A percentile compares a stretch with the other conserved stretches of the same genome.
phyloP scores from a whole-genome alignment of 768 basidiomycete genomes.

The Tricholoma flavovirens region DNA sequence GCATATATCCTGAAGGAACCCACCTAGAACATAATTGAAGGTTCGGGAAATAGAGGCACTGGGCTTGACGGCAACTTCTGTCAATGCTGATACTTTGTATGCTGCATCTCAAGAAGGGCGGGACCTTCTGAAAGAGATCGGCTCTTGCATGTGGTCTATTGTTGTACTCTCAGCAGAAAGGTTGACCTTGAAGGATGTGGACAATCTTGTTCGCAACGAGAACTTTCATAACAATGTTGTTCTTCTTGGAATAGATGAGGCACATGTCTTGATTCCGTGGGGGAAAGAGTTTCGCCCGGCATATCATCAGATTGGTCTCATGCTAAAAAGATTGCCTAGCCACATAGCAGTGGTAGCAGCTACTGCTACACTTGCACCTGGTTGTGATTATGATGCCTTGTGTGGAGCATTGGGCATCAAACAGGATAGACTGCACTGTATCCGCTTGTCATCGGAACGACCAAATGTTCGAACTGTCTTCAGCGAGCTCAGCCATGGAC shows the following conservation, averaged over 20 bases:
- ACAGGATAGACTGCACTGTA: background rate
- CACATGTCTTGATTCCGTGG: conserved; percentile 19
- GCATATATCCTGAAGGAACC: background rate
- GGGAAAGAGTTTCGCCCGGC: conserved; percentile 14
- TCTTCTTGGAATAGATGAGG: conserved; percentile 20
- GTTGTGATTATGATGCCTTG: background rate
- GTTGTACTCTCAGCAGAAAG: conserved; percentile 17
- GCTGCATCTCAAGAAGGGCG: conserved; percentile 10
- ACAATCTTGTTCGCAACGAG: conserved; percentile 12
- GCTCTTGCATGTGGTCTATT: conserved; percentile 15
- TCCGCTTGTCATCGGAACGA: conserved; percentile 1
- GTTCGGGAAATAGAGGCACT: conserved; percentile 13
- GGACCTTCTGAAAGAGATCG: conserved; percentile 14
- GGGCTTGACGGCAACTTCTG: conserved; percentile 10
- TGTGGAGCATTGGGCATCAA: background rate
- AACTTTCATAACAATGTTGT: conserved; percentile 15
- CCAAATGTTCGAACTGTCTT: conserved; percentile 2
- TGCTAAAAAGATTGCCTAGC: conserved; percentile 10
- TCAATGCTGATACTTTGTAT: conserved; percentile 14
- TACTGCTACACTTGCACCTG: conserved; percentile 1
- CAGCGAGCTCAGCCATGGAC: background rate
- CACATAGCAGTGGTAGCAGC: conserved; percentile 12
- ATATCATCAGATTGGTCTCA: conserved; percentile 13
- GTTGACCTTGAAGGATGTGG: conserved; percentile 11
- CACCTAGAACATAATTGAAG: conserved; percentile 5